Percentiles rank a stretch among this genome's conserved stretches.
These are phyloP conservation scores for Calycina herbarum DNA, from an alignment of 2,329 filamentous ascomycete species.

Conservation along the genomic window DNA sequence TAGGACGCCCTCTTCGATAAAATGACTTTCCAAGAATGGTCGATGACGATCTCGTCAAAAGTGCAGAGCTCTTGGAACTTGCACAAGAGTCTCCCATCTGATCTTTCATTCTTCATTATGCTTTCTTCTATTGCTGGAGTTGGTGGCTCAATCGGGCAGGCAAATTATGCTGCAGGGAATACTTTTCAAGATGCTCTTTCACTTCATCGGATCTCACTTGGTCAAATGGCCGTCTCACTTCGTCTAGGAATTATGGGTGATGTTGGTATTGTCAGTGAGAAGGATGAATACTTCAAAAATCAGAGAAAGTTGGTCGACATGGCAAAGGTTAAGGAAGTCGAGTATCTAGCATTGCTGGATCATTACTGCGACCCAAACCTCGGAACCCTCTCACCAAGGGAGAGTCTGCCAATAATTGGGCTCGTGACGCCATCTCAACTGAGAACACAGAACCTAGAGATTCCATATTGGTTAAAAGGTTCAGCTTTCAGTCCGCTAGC, in stretches of 20 bases:
- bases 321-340: not conserved
- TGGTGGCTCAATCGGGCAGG: constrained; percentile 9
- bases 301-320: not conserved
- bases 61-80: constrained; percentile 26
- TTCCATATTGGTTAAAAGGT: no score
- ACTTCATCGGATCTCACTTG: constrained; percentile 12
- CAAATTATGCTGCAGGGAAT: constrained; percentile 33
- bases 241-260: constrained; percentile 20
- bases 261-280: constrained; percentile 33
- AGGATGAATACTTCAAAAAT: not conserved
- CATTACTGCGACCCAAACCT: constrained; percentile 25
- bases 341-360: constrained; percentile 20
- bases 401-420: no score
- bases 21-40: constrained; percentile 42
- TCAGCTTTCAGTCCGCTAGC: no score
- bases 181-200: constrained; percentile 31
- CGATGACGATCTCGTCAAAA: constrained; percentile 39
- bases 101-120: constrained; percentile 20
- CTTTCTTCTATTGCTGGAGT: constrained; percentile 40
- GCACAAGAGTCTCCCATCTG: constrained; percentile 17
- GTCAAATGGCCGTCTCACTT: constrained; percentile 18
- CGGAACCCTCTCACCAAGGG: no score
- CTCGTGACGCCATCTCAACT: no score
- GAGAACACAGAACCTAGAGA: no score
- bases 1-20: constrained; percentile 26